These are phyloP conservation scores for Anastatica hierochuntica DNA, from an alignment of 345 rosid species.

Conservation along the genomic window DNA sequence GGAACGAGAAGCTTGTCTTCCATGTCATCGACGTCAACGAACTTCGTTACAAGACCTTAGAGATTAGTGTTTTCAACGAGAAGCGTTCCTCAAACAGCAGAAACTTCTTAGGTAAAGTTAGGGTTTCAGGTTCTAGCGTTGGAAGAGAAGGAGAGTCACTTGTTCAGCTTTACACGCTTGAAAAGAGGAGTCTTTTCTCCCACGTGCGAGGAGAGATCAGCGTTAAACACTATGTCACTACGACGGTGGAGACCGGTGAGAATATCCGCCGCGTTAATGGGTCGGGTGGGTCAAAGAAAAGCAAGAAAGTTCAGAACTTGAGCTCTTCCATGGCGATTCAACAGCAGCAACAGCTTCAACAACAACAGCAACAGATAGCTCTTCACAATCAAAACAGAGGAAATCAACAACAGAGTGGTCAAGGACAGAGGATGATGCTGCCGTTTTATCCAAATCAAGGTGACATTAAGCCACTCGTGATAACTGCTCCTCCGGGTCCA, in stretches of 20 bases:
- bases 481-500: slow-evolving; percentile 34
- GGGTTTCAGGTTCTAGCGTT: slow-evolving; percentile 39
- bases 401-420: slow-evolving; percentile 16
- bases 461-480: slow-evolving; percentile 45
- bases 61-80: slow-evolving; percentile 54
- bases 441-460: slow-evolving; percentile 28
- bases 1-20: slow-evolving; percentile 70
- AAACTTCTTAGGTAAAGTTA: slow-evolving; percentile 57
- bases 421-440: slow-evolving; percentile 29
- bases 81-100: slow-evolving; percentile 40
- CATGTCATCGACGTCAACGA: slow-evolving; percentile 36
- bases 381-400: slow-evolving; percentile 23
- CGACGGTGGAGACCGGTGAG: slow-evolving; percentile 24
- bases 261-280: slow-evolving; percentile 16
- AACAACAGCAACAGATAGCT: slow-evolving; percentile 24
- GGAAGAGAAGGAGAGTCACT: slow-evolving; percentile 38
- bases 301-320: slow-evolving; percentile 44
- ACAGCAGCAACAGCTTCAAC: slow-evolving; percentile 31
- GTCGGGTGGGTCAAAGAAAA: slow-evolving; percentile 32
- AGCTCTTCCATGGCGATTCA: slow-evolving; percentile 28
- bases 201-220: slow-evolving; percentile 63
- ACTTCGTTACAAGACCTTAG: slow-evolving; percentile 46
- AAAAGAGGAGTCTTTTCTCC: slow-evolving; percentile 59
- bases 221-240: slow-evolving; percentile 40
- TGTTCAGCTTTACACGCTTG: slow-evolving; percentile 47